A percentile compares a stretch with the other conserved stretches of the same genome.
phyloP scores from a whole-genome alignment of 441 rosid species.

The Capsella rubella region DNA sequence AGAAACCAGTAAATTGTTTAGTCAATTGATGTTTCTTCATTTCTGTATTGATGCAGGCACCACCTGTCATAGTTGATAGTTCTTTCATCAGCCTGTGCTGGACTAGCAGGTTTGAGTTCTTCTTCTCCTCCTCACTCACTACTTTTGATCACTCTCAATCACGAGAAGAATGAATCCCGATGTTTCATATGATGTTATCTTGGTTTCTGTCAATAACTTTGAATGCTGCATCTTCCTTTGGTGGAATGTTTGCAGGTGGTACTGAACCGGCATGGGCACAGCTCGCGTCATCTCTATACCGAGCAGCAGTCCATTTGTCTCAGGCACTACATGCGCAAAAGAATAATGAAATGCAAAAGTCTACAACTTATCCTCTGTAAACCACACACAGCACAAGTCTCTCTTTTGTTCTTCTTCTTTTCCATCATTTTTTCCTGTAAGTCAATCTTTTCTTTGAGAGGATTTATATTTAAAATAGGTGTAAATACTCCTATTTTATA shows the following conservation, averaged over 20 bases:
- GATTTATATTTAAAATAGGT: too few species aligned
- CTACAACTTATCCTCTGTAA: conserved; percentile 42
- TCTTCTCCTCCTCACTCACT: conserved; percentile 1
- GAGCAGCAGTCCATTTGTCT: conserved; percentile 62
- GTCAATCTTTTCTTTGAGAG: not conserved
- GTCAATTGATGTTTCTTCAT: not conserved
- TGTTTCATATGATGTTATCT: not conserved
- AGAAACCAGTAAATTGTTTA: not conserved
- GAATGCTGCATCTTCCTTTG: conserved; percentile 12
- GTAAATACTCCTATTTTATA: conserved; percentile 27
- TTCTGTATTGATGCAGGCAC: conserved; percentile 61
- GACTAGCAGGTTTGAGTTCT: conserved; percentile 71
- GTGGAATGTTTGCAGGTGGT: conserved; percentile 64
- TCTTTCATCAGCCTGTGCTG: conserved; percentile 92
- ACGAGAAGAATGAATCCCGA: not conserved
- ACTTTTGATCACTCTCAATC: not conserved
- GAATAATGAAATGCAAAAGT: conserved; percentile 37
- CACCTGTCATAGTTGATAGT: conserved; percentile 94
- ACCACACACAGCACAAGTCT: conserved; percentile 16
- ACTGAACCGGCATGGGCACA: conserved; percentile 84
- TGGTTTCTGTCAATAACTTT: conserved; percentile 16
- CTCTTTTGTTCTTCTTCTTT: not conserved
- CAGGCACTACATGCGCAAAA: conserved; percentile 36
- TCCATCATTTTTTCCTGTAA: not conserved
- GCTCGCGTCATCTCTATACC: conserved; percentile 80